Base-by-base conservation (phyloP, 495 filamentous ascomycete species). In the Daldinia decipiens region DNA sequence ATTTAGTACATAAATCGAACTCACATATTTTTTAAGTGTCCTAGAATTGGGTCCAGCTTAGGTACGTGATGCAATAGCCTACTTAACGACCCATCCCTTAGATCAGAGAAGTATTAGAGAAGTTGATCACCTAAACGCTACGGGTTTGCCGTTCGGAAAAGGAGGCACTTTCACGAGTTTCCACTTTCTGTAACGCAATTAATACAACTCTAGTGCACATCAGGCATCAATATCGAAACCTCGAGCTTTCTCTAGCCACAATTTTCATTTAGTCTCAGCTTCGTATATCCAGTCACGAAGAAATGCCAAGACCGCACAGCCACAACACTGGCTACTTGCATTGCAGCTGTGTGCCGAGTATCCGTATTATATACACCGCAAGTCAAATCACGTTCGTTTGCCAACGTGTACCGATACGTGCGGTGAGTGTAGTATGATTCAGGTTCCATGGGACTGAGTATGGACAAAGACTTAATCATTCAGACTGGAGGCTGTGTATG, bases 311-410 rank as follows among this genome's bases (percentile, higher is more conserved):
- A 29, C 27, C 31, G 27, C 53, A 56, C n/a, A 38, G 53, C 53
- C 53, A 36, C 53, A 32, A 0, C 6, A 17, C 29, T 3, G 31
- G 31, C 27, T 59, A 59, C 34, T 40, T 34, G 62, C 24, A 38
- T 39, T 58, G 31, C 53, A 51, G 53, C 62, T 39, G 5, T 36
- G 40, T 58, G 40, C 65, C 59, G 52, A 43, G 51, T 55, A 66
- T 56, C 53, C 53, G 53, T 55, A 21, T 31, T 12, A 31, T 59
- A 47, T 64, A 34, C 59, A 69, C 59, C 55, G 9, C 11, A 32
- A 27, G 27, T 34, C 54, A 50, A 62, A 57, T 53, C 45, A 36
- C n/a, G 21, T 29, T 24, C 38, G 1, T 39, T n/a, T 21, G 21
- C 40, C 40, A 45, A 21, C 40, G 40, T 47, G 43, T 21, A 24